Conservation (phyloP, 306 rosid genomes). For the Fragaria ananassa region DNA sequence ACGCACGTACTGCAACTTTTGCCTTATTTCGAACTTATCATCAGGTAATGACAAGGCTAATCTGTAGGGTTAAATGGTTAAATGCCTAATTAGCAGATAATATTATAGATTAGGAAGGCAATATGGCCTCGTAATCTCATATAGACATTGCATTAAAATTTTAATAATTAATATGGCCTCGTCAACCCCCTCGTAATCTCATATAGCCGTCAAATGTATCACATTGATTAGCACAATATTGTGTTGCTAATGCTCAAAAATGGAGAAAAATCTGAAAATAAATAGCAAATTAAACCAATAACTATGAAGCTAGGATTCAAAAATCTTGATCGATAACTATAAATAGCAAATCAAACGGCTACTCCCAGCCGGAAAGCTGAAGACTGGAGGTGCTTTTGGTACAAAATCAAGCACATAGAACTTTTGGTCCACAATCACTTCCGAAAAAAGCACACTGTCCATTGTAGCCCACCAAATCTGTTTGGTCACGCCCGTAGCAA, state of each 20-base stretch:
- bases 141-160: neutral
- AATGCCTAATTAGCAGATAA: neutral
- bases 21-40: neutral
- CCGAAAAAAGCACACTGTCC: neutral
- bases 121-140: neutral
- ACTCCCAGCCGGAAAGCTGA: no score
- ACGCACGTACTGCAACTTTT: no score
- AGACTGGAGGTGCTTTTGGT: neutral
- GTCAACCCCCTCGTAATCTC: no score
- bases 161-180: no score
- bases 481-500: constrained; percentile 3
- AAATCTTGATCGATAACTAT: no score
- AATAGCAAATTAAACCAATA: no score
- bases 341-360: no score
- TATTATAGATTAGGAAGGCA: neutral
- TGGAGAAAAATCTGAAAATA: no score
- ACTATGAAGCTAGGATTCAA: no score
- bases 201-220: no score
- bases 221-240: neutral
- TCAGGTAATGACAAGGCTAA: neutral
- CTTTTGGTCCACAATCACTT: constrained; percentile 1
- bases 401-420: neutral
- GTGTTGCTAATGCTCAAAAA: neutral
- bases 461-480: constrained; percentile 5
- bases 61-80: neutral